Base-by-base conservation (phyloP, 2,329 filamentous ascomycete species). In the Zymoseptoria tritici region DNA sequence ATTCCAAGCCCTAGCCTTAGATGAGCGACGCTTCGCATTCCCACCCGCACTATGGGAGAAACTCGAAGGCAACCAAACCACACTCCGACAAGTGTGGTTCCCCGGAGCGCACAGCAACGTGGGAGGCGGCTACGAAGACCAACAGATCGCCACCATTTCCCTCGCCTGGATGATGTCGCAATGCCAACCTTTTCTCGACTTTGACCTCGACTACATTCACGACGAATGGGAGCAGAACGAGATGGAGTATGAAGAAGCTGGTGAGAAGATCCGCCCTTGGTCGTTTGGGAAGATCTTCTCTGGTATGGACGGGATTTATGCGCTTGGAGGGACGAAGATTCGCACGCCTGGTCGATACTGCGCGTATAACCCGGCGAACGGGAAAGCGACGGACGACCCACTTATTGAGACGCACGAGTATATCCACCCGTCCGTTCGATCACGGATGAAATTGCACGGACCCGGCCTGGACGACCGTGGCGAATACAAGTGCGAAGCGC, bases 161-260 rank as follows among this genome's bases (percentile, higher is more conserved):
- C 69, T 83, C 1, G 81, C 81, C 3, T 84, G 81, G 81, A 83
- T 84, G 81, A 80, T 83, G 66, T 75, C 77, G 55, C 80, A 83
- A 59, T 69, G 82, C 52, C 72, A 76, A 56, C 74, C 75, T 1
- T 79, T 79, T 52, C 66, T 79, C 59, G 79, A 80, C 60, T 76
- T 81, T 66, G 72, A 79, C 56, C 70, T 74, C 3, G 76, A 78
- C 52, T 80, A 79, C 62, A 61, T 80, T 16, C 73, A 79, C 22
- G 77, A 79, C 62, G 74, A 79, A 57, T 76, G 78, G 58, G 77
- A 79, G 20, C 69, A 74, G 24, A 78, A 76, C 6, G 75, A 77
- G 7, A 53, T 22, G 52, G 78, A 76, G 62, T 81, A 80, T 65
- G 71, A 76, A 42, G 71, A 73, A 24, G 64, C 70, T 0, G 70